A percentile compares a stretch with the other conserved stretches of the same genome.
These are phyloP conservation scores for Dactylonectria macrodidyma DNA, from an alignment of 2,329 filamentous ascomycete genomes.

Conservation along the genomic window DNA sequence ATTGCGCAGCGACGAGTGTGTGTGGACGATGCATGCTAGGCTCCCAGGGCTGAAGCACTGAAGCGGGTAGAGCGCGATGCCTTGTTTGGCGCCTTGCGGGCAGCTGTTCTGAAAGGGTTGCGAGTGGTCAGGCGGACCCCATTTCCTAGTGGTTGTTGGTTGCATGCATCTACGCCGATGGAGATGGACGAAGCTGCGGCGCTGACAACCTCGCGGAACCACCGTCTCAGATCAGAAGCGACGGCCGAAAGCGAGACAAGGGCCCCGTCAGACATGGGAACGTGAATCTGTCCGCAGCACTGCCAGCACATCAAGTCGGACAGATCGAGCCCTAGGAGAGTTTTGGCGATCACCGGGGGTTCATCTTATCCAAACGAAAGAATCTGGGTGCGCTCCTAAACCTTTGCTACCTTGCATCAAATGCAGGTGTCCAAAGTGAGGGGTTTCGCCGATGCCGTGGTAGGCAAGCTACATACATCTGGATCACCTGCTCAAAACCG, in stretches of 20 bases:
- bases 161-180: conserved; percentile 10
- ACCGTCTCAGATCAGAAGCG: background rate
- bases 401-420: background rate
- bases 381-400: background rate
- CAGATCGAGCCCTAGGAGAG: conserved; percentile 16
- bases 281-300: conserved; percentile 8
- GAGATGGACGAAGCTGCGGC: background rate
- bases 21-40: conserved; percentile 44
- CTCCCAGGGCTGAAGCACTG: conserved; percentile 38
- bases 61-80: conserved; percentile 32
- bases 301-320: conserved; percentile 16
- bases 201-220: conserved; percentile 9
- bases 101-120: conserved; percentile 30
- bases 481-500: conserved; percentile 11
- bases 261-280: background rate
- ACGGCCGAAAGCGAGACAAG: conserved; percentile 5
- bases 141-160: conserved; percentile 10
- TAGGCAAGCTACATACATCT: background rate
- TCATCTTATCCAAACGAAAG: background rate
- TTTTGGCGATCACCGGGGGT: conserved; percentile 12
- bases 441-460: conserved; percentile 10
- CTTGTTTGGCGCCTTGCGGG: conserved; percentile 32
- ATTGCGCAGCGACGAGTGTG: conserved; percentile 21
- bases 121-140: conserved; percentile 22
- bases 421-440: conserved; percentile 8